Conservation (phyloP, 306 rosid species). For the Fragaria vesca region DNA sequence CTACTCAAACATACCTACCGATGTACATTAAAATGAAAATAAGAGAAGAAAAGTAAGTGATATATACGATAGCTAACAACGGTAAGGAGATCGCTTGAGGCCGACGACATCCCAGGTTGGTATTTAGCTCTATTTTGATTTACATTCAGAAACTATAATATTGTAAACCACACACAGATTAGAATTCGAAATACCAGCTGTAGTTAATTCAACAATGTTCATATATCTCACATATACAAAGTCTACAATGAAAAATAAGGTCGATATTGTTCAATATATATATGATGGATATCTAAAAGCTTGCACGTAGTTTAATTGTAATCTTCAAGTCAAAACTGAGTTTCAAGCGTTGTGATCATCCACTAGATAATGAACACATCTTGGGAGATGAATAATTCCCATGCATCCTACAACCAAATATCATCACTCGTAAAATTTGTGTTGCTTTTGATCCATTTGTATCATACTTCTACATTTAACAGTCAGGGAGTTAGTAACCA, state of each 20-base stretch:
- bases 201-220: not conserved
- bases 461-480: not conserved
- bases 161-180: not conserved
- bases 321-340: slow-evolving; percentile 18
- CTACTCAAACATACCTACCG: too few species aligned
- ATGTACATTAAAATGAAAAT: too few species aligned
- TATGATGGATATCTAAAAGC: not conserved
- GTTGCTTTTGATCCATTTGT: not conserved
- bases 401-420: slow-evolving; percentile 69
- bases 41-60: too few species aligned
- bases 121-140: too few species aligned
- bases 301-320: not conserved
- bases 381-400: slow-evolving; percentile 74
- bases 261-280: not conserved
- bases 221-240: not conserved
- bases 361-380: slow-evolving; percentile 50
- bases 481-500: not conserved
- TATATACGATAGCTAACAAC: too few species aligned
- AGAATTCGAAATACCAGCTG: not conserved
- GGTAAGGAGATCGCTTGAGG: not conserved
- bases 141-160: not conserved
- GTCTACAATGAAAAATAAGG: not conserved
- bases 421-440: not conserved
- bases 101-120: too few species aligned
- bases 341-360: slow-evolving; percentile 5